Evolutionary conservation across 202 grass and related monocot genomes (phyloP), one percentile per base, ranked within the genome.

Genomic region (Alloteropsis angusta): DNA sequence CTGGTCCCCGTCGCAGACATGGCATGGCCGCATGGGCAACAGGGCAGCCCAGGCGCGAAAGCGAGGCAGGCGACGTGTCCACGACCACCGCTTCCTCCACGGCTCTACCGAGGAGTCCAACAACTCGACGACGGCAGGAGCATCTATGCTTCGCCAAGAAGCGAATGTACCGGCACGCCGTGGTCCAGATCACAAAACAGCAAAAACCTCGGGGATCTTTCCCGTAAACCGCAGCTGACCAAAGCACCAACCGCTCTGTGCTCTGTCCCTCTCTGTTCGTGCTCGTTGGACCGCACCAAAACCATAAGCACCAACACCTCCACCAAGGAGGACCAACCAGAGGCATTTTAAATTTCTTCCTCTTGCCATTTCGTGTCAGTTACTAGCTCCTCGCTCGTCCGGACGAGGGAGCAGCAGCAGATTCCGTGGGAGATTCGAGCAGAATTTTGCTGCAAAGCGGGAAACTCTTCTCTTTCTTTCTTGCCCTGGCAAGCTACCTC

Each of bases 291-390:
- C 65, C 73, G 15, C 70, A 55, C 57, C 77, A 30, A 18, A 75
- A 22, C 38, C 46, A 10, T 6, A n/a, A 21, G 19, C n/a, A n/a
- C n/a, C 19, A 41, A 48, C 66, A 46, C 22, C 46, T 43, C 8
- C 62, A 12, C 63, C 71, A 1, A 32, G 38, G 5, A 55, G 36
- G 59, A 50, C 52, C 77, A 76, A 46, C 44, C 63, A 65, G 23
- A 68, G 64, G 46, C 65, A 69, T 76, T 76, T 57, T 43, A 78
- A 65, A 71, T 41, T 72, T 23, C 30, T 21, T 9, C 6, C 46
- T 17, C 47, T 56, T 79, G 13, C 44, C 68, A 69, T 69, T 86
- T 53, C 72, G 79, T 87, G 79, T 65, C 66, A 70, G 66, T 37
- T 30, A 38, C 69, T n/a, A 46, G 46, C 57, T 28, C 65, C 65